phyloP scores from a whole-genome alignment of 768 basidiomycete genomes.

The Tulasnella calospora region DNA sequence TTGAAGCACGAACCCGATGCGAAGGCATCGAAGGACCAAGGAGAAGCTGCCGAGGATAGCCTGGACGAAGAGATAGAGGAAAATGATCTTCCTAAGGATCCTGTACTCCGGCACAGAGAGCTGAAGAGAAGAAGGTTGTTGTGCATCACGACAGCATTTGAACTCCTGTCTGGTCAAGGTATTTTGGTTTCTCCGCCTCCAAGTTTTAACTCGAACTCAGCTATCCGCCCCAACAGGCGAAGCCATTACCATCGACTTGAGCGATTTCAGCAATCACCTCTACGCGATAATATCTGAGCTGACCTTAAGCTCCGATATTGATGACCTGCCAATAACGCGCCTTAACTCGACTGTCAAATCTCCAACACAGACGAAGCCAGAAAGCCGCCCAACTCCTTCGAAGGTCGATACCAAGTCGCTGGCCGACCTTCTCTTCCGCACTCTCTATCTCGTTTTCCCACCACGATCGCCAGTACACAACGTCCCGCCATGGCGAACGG shows the following conservation, averaged over 20 bases:
- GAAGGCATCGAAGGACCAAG: background rate
- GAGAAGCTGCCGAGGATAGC: slow-evolving; percentile 33
- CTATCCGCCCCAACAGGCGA: slow-evolving; percentile 56
- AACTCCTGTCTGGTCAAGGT: slow-evolving; percentile 89
- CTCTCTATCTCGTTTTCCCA: slow-evolving; percentile 75
- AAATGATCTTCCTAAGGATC: slow-evolving; percentile 28
- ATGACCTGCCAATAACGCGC: slow-evolving; percentile 43
- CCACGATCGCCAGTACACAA: slow-evolving; percentile 53
- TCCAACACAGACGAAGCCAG: slow-evolving; percentile 28
- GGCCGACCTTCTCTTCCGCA: slow-evolving; percentile 70
- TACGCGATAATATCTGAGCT: slow-evolving; percentile 78
- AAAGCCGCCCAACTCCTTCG: slow-evolving; percentile 18
- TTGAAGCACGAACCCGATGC: slow-evolving; percentile 38
- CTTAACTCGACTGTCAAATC: slow-evolving; percentile 25
- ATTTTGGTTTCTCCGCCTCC: slow-evolving; percentile 14
- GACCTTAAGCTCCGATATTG: slow-evolving; percentile 60
- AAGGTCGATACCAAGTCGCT: slow-evolving; percentile 31
- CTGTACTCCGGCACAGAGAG: slow-evolving; percentile 12
- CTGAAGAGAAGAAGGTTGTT: slow-evolving; percentile 59
- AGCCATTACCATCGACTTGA: slow-evolving; percentile 92
- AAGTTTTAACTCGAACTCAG: slow-evolving; percentile 26
- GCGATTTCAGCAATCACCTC: slow-evolving; percentile 78
- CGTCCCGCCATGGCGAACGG: slow-evolving; percentile 67
- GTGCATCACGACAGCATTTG: slow-evolving; percentile 95
- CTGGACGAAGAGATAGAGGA: slow-evolving; percentile 15